phyloP scores from a whole-genome alignment of 2,329 filamentous ascomycete genomes.

The Sporothrix curviconia region DNA sequence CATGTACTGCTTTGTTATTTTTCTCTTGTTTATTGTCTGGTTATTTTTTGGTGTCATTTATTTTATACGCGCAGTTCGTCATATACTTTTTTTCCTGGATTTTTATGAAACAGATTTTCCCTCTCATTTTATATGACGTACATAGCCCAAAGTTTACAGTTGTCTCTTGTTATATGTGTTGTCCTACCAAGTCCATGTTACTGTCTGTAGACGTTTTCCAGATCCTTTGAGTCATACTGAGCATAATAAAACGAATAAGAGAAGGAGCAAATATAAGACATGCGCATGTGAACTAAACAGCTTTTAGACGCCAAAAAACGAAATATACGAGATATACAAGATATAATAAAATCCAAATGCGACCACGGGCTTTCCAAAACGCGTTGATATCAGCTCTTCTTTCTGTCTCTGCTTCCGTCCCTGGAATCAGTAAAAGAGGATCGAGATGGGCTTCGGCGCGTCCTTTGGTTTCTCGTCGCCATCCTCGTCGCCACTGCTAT shows the following conservation, averaged over 20 bases:
- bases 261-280: too few relatives aligned
- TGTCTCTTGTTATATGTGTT: not conserved
- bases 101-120: constrained; percentile 15
- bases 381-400: not conserved
- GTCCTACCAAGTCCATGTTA: too few relatives aligned
- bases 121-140: constrained; percentile 1
- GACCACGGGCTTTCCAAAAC: not conserved
- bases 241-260: too few relatives aligned
- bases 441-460: constrained; percentile 49
- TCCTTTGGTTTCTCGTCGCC: constrained; percentile 18
- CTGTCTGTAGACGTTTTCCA: too few relatives aligned
- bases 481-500: constrained; percentile 28
- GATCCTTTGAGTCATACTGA: too few relatives aligned
- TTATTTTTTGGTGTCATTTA: constrained; percentile 17
- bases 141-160: not conserved
- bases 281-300: too few relatives aligned
- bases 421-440: constrained; percentile 16
- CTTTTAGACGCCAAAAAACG: not conserved
- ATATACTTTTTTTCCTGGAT: constrained; percentile 19
- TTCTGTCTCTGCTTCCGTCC: not conserved
- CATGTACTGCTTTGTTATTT: not conserved
- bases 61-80: constrained; percentile 11
- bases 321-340: too few relatives aligned
- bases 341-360: too few relatives aligned
- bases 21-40: not conserved